phyloP scores from a whole-genome alignment of 1,284 basidiomycete species.

The Malassezia psittaci region DNA sequence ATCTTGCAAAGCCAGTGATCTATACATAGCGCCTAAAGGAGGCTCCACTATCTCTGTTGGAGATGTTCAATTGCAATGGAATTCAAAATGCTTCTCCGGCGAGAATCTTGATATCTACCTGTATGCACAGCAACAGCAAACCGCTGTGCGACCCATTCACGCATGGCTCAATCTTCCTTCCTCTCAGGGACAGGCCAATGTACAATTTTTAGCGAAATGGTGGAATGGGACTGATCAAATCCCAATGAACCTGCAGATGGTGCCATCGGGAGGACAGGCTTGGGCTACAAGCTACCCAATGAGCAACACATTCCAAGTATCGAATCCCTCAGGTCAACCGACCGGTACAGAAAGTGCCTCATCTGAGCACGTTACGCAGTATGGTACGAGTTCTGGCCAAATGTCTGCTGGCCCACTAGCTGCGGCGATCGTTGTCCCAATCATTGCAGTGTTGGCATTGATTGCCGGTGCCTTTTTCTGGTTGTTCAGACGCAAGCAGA shows the following conservation, averaged over 20 bases:
- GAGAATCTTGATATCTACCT: slow-evolving; percentile 43
- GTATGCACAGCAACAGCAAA: slow-evolving; percentile 28
- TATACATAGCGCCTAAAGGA: slow-evolving; percentile 2
- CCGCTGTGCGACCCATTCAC: slow-evolving; percentile 32
- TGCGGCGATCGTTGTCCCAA: slow-evolving; percentile 7
- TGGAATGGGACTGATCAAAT: slow-evolving; percentile 29
- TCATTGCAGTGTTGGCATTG: neutral
- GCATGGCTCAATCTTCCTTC: slow-evolving; percentile 32
- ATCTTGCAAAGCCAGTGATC: slow-evolving; percentile 6
- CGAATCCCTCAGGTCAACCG: neutral
- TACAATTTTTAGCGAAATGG: slow-evolving; percentile 36
- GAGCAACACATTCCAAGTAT: slow-evolving; percentile 34
- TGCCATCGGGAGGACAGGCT: slow-evolving; percentile 40
- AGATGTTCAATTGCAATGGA: slow-evolving; percentile 15
- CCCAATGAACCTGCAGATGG: slow-evolving; percentile 42
- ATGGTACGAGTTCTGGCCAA: neutral
- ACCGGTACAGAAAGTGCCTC: neutral
- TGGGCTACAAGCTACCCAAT: slow-evolving; percentile 43
- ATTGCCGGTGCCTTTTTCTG: slow-evolving; percentile 3
- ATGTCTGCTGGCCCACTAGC: slow-evolving; percentile 2
- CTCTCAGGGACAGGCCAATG: slow-evolving; percentile 19
- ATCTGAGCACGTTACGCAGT: neutral
- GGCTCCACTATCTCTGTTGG: neutral
- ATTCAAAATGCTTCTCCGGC: slow-evolving; percentile 18
- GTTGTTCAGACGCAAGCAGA: neutral